Percentiles rank a stretch among this genome's conserved stretches.
These are phyloP conservation scores for Phaffia tasmanica DNA, from an alignment of 768 basidiomycete genomes.

Conservation along the genomic window DNA sequence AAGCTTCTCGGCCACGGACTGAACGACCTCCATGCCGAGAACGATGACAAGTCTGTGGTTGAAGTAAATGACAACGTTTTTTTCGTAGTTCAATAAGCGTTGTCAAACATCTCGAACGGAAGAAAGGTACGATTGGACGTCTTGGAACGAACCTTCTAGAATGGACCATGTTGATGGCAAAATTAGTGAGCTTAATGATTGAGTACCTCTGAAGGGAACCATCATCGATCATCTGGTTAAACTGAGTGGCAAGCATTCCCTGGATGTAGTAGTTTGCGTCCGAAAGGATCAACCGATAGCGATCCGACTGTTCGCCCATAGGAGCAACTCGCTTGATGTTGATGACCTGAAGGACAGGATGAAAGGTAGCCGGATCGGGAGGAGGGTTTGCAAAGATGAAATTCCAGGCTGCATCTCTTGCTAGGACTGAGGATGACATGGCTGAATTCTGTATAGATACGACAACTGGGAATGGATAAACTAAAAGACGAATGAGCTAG, in stretches of 20 bases:
- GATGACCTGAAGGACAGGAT: slow-evolving; percentile 62
- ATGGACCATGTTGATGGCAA: slow-evolving; percentile 73
- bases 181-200: slow-evolving; percentile 58
- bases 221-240: slow-evolving; percentile 62
- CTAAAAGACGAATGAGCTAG: no score
- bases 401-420: slow-evolving; percentile 6
- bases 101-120: neutral
- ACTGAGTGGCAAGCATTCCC: slow-evolving; percentile 87
- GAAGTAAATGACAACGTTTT: neutral
- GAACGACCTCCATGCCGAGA: slow-evolving; percentile 41
- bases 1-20: slow-evolving; percentile 13
- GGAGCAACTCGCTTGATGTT: slow-evolving; percentile 64
- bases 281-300: slow-evolving; percentile 61
- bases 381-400: slow-evolving; percentile 29
- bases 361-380: slow-evolving; percentile 26
- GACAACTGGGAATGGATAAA: no score
- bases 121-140: neutral
- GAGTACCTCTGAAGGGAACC: slow-evolving; percentile 54
- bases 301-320: slow-evolving; percentile 36
- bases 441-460: no score
- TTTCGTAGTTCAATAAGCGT: neutral
- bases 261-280: slow-evolving; percentile 80
- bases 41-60: slow-evolving; percentile 63
- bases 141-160: slow-evolving; percentile 54
- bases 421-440: no score